These are phyloP conservation scores for Vicia faba DNA, from an alignment of 306 rosid species.

Conservation along the genomic window DNA sequence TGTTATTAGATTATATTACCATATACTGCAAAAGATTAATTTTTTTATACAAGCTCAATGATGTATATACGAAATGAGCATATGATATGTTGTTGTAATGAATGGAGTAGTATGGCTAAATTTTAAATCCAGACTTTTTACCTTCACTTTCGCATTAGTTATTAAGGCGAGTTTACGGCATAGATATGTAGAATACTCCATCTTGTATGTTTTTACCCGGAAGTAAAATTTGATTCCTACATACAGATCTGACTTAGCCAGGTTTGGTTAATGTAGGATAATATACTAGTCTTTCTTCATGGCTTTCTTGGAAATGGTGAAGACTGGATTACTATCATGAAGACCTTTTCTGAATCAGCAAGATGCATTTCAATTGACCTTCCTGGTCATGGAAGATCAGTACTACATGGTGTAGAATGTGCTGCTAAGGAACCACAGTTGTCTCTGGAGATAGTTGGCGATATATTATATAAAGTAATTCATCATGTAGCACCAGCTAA, in stretches of 20 bases:
- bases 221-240: constrained; percentile 25
- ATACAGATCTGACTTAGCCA: constrained; percentile 41
- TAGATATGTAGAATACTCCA: constrained; percentile 27
- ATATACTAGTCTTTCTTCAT: constrained; percentile 75
- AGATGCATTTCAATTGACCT: constrained; percentile 91
- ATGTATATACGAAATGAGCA: constrained; percentile 10
- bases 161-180: constrained; percentile 6
- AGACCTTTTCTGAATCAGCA: constrained; percentile 71
- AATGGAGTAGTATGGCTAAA: constrained; percentile 30
- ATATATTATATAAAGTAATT: constrained; percentile 53
- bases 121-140: constrained; percentile 11
- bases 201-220: constrained; percentile 2
- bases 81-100: constrained; percentile 14
- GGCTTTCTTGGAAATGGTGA: constrained; percentile 93
- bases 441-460: constrained; percentile 67
- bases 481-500: constrained; percentile 56
- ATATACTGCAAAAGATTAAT: constrained; percentile 12
- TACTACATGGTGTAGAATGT: constrained; percentile 41
- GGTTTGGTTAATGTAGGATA: constrained; percentile 65
- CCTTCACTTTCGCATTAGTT: not conserved
- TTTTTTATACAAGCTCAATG: constrained; percentile 7
- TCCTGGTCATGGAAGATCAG: constrained; percentile 87
- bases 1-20: not conserved
- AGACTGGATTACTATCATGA: constrained; percentile 89
- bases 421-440: constrained; percentile 43